phyloP scores from a whole-genome alignment of 2,329 filamentous ascomycete species.

The Mycogone perniciosa region DNA sequence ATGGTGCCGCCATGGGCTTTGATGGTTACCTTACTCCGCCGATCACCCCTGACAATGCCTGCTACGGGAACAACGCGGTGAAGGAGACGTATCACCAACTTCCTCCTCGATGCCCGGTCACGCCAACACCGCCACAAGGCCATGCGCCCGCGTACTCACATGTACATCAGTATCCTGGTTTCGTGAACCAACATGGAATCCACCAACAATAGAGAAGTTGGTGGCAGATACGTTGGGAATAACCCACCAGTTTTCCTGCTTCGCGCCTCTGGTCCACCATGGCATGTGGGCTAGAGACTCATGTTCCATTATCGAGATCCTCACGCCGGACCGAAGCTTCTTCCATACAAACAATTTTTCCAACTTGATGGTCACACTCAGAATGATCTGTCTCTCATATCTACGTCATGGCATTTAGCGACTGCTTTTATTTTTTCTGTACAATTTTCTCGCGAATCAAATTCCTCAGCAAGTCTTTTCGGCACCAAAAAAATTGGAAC shows the following conservation, averaged over 20 bases:
- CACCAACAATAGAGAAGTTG: constrained; percentile 33
- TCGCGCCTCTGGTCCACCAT: neutral
- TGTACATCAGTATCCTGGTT: constrained; percentile 30
- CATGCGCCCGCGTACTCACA: constrained; percentile 29
- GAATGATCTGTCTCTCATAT: constrained; percentile 30
- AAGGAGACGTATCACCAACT: constrained; percentile 44
- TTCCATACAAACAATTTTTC: constrained; percentile 9
- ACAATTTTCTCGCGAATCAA: constrained; percentile 27
- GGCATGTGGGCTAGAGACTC: neutral
- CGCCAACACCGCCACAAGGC: constrained; percentile 50
- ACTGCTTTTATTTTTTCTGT: constrained; percentile 28
- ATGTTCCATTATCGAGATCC: constrained; percentile 11
- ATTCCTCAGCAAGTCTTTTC: constrained; percentile 30
- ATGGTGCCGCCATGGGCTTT: constrained; percentile 55
- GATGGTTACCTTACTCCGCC: constrained; percentile 79
- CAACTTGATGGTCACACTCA: constrained; percentile 20
- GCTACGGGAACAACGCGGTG: constrained; percentile 41
- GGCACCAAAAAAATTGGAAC: constrained; percentile 35
- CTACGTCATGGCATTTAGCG: constrained; percentile 43
- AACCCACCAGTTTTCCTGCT: constrained; percentile 4
- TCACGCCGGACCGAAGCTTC: constrained; percentile 3
- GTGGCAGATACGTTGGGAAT: constrained; percentile 9
- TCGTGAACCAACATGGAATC: constrained; percentile 37
- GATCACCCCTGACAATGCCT: constrained; percentile 70
- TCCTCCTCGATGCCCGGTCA: constrained; percentile 54